phyloP scores from a whole-genome alignment of 176 grass and related monocot genomes.

The Zoysia japonica region DNA sequence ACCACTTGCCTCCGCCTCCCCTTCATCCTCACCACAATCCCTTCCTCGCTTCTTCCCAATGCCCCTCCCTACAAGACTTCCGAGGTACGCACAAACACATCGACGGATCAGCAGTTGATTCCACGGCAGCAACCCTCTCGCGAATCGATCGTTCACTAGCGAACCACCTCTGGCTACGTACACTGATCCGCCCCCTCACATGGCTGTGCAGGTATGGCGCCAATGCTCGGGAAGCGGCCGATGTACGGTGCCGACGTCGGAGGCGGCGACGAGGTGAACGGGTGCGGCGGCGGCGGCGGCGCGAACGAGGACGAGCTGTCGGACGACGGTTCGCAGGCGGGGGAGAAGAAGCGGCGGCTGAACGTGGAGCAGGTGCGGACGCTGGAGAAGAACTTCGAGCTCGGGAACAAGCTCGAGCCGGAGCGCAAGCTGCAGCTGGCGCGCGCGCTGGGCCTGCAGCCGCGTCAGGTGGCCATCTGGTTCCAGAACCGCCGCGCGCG shows the following conservation, averaged over 20 bases:
- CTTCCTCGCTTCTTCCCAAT: constrained; percentile 58
- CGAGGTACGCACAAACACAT: constrained; percentile 31
- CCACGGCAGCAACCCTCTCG: background rate
- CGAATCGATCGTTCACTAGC: background rate
- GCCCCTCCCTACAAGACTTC: constrained; percentile 74
- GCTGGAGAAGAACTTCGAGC: constrained; percentile 94
- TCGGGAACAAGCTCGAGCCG: constrained; percentile 87
- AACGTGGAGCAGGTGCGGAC: constrained; percentile 97
- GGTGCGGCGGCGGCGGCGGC: background rate
- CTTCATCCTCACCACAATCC: constrained; percentile 47
- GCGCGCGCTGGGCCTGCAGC: constrained; percentile 69
- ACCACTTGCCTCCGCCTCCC: constrained; percentile 32
- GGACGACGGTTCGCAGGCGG: constrained; percentile 78
- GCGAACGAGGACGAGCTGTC: constrained; percentile 77
- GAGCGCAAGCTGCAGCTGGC: constrained; percentile 88
- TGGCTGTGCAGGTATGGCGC: constrained; percentile 56
- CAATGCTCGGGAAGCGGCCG: constrained; percentile 79
- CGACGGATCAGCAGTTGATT: background rate
- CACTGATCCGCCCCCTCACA: background rate
- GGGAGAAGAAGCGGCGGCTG: constrained; percentile 94
- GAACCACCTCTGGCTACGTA: background rate
- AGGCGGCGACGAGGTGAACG: background rate
- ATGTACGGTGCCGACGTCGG: constrained; percentile 48
- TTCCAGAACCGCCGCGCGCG: constrained; percentile 87
- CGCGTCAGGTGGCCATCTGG: constrained; percentile 92